Conservation (phyloP, 192 early-diverging fungal species). For the Linderina pennispora region DNA sequence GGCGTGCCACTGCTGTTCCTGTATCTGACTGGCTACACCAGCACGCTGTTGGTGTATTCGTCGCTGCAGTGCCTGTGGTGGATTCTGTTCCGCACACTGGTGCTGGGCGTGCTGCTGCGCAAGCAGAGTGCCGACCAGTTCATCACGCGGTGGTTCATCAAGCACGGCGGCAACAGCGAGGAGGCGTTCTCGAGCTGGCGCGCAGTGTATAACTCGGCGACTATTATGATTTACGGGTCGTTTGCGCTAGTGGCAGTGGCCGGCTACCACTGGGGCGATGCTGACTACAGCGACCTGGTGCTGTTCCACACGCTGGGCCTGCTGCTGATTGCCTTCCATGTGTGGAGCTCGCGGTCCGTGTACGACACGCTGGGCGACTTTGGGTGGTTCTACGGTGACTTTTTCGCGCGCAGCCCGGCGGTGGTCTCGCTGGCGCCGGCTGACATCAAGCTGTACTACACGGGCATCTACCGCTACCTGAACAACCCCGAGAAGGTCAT, state of each 20-base stretch:
- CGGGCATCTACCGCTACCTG: slow-evolving; percentile 89
- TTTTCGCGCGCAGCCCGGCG: slow-evolving; percentile 80
- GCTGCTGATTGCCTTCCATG: slow-evolving; percentile 77
- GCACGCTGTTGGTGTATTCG: slow-evolving; percentile 42
- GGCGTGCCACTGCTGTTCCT: slow-evolving; percentile 52
- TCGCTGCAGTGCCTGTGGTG: slow-evolving; percentile 76
- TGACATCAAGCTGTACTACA: slow-evolving; percentile 65
- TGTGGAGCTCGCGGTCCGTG: slow-evolving; percentile 87
- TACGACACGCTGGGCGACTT: slow-evolving; percentile 92
- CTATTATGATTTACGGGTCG: slow-evolving; percentile 87
- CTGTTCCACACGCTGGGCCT: slow-evolving; percentile 73
- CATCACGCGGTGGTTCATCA: slow-evolving; percentile 90
- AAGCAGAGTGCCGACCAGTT: slow-evolving; percentile 75
- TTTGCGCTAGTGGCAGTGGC: slow-evolving; percentile 78
- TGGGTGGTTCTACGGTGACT: slow-evolving; percentile 99
- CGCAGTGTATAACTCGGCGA: slow-evolving; percentile 85
- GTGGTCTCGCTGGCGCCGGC: slow-evolving; percentile 41
- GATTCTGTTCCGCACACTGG: slow-evolving; percentile 80
- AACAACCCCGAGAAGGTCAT: slow-evolving; percentile 94
- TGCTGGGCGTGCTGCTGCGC: slow-evolving; percentile 69
- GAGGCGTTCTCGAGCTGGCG: slow-evolving; percentile 97
- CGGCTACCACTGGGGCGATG: slow-evolving; percentile 66
- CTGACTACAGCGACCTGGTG: slow-evolving; percentile 41
- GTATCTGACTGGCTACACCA: slow-evolving; percentile 23
- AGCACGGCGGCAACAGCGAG: slow-evolving; percentile 77